Percentiles rank a stretch among this genome's conserved stretches.
Evolutionary conservation across 2,329 filamentous ascomycete genomes (phyloP).

Genomic region (Plenodomus biglobosus): DNA sequence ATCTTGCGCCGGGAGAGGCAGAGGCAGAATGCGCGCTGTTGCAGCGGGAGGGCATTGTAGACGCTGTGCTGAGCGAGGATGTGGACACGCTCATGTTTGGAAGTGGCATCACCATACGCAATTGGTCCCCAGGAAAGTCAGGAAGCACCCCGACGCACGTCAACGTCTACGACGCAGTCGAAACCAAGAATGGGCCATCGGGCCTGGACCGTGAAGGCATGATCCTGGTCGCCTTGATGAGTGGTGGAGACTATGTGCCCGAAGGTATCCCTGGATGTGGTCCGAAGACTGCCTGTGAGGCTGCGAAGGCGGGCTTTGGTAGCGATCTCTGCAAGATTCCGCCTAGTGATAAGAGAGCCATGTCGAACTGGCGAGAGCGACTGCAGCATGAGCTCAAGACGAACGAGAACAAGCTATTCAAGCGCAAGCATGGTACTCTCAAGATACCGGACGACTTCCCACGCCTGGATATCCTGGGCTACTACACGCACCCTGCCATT

Average conservation of each 20-base stretch:
- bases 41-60: conserved; percentile 68
- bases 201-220: conserved; percentile 83
- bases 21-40: conserved; percentile 93
- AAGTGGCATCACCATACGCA: conserved; percentile 73
- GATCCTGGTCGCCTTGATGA: conserved; percentile 92
- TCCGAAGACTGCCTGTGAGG: conserved; percentile 84
- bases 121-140: conserved; percentile 76
- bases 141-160: conserved; percentile 80
- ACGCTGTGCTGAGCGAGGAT: conserved; percentile 93
- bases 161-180: conserved; percentile 70
- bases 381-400: conserved; percentile 75
- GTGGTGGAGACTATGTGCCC: conserved; percentile 90
- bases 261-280: conserved; percentile 87
- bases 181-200: conserved; percentile 55
- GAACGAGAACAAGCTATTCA: conserved; percentile 82
- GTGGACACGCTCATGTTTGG: conserved; percentile 98
- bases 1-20: conserved; percentile 90
- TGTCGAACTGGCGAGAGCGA: conserved; percentile 70
- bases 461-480: conserved; percentile 73
- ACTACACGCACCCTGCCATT: conserved; percentile 85
- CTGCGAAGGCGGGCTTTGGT: conserved; percentile 85
- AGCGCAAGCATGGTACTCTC: conserved; percentile 71
- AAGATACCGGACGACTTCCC: conserved; percentile 81
- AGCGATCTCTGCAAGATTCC: conserved; percentile 69
- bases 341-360: conserved; percentile 58